phyloP scores from a whole-genome alignment of 352 stramenopile species.

The Pythium insidiosum region DNA sequence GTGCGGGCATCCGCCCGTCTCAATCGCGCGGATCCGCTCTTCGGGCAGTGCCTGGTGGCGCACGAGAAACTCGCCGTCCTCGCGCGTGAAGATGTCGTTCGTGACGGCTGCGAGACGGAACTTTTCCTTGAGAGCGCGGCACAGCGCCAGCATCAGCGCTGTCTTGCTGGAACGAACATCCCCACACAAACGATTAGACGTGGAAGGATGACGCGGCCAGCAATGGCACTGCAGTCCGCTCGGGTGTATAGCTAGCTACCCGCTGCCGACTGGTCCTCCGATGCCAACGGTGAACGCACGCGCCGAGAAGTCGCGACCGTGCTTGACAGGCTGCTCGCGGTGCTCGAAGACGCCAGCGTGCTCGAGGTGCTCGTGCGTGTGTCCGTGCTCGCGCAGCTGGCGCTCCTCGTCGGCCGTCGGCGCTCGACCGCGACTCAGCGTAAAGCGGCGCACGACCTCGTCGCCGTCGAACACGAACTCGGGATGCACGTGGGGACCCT shows the following conservation, averaged over 20 bases:
- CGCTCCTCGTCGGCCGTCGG: conserved; percentile 69
- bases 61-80: conserved; percentile 98
- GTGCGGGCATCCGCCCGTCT: conserved; percentile 97
- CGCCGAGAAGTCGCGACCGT: conserved; percentile 64
- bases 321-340: conserved; percentile 36
- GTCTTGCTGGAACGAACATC: conserved; percentile 93
- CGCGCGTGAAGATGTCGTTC: conserved; percentile 99
- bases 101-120: conserved; percentile 86
- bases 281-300: conserved; percentile 95
- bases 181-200: too few species aligned
- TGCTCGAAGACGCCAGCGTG: conserved; percentile 64
- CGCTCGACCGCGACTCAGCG: conserved; percentile 35
- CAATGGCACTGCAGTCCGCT: too few species aligned
- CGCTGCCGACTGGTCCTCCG: conserved; percentile 92
- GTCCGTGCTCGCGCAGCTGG: conserved; percentile 75
- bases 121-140: conserved; percentile 75
- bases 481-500: conserved; percentile 22
- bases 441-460: conserved; percentile 66
- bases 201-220: too few species aligned
- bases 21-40: conserved; percentile 92
- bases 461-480: conserved; percentile 34
- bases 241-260: too few species aligned
- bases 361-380: conserved; percentile 87
- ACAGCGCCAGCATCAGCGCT: conserved; percentile 91
- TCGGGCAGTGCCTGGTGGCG: conserved; percentile 86